These are phyloP conservation scores for Apophysomyces trapeziformis DNA, from an alignment of 371 early-diverging fungal species.

Conservation along the genomic window DNA sequence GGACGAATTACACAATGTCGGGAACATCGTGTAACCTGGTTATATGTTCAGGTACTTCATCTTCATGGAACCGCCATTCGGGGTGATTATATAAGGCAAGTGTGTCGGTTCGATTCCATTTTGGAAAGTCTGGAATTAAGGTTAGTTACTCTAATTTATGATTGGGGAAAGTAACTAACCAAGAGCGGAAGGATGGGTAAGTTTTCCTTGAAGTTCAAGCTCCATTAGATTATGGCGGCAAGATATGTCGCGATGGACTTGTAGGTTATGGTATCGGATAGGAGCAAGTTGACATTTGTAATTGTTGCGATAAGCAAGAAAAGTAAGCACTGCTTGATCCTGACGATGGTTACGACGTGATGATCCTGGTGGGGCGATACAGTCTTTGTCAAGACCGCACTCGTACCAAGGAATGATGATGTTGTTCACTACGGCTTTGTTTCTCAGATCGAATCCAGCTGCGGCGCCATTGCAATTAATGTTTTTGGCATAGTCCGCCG, in stretches of 20 bases:
- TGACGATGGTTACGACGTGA: slow-evolving; percentile 59
- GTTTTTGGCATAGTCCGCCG: slow-evolving; percentile 36
- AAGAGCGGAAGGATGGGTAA: slow-evolving; percentile 30
- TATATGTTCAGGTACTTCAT: slow-evolving; percentile 27
- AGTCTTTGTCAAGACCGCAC: slow-evolving; percentile 53
- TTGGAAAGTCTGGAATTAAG: slow-evolving; percentile 27
- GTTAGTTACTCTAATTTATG: neutral
- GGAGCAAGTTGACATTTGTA: slow-evolving; percentile 25
- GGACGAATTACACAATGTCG: neutral
- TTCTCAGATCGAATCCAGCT: slow-evolving; percentile 53
- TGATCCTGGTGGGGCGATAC: slow-evolving; percentile 62
- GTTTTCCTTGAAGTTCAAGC: slow-evolving; percentile 28
- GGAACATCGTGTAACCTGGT: neutral
- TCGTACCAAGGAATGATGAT: slow-evolving; percentile 55
- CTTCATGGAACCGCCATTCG: slow-evolving; percentile 37
- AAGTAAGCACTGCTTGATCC: slow-evolving; percentile 63
- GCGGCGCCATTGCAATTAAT: slow-evolving; percentile 64
- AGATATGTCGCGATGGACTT: slow-evolving; percentile 32
- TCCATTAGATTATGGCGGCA: slow-evolving; percentile 29
- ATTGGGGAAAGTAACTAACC: slow-evolving; percentile 20
- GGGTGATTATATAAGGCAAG: slow-evolving; percentile 33
- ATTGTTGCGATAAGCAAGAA: slow-evolving; percentile 40
- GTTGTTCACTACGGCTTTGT: slow-evolving; percentile 36
- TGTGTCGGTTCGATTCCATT: slow-evolving; percentile 34
- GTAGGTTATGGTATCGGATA: slow-evolving; percentile 16